Base-by-base conservation (phyloP, 345 rosid genomes). In the Euphorbia pulcherrima region DNA sequence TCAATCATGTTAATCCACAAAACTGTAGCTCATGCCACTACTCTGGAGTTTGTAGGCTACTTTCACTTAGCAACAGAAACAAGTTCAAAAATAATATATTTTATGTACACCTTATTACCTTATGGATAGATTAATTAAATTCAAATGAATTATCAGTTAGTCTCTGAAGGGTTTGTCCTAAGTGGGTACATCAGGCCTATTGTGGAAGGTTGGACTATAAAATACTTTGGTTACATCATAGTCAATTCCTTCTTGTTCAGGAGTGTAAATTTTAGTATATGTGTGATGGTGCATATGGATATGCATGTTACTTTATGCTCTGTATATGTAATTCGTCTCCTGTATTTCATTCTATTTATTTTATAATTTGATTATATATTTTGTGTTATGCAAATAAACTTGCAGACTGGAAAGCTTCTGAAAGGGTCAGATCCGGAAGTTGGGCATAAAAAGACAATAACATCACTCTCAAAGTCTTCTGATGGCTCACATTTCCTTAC, bases 401-500 rank as follows among this genome's bases (percentile, higher is more conserved):
- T 58, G 60, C 60, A 95, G 99, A 92, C 99, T 11, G 99, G 99
- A 29, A 88, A 87, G 68, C 60, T 95, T 67, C 81, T 95, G 62
- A 84, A 79, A 53, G 90, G 88, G 76, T 77, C 93, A 2, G 84
- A 87, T 62, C 82, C 57, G 35, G 97, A 92, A 81, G 67, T 75
- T 40, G 97, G 99, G 65, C 99, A 92, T 75, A 92, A 87, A 74
- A 90, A 86, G 86, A 18, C 87, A 0, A 87, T 95, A 68, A 84
- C 97, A 29, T 92, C 99, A 17, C 90, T 95, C 21, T 33, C 80
- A 60, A 95, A 90, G 83, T 70, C 96, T 51, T 83, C 82, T 21
- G 99, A 95, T 76, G 84, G 88, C 63, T 88, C 97, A 26, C 97
- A 92, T 76, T 92, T 92, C 67, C 40, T 95, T 55, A 87, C 94